A percentile compares a stretch with the other conserved stretches of the same genome.
phyloP scores from a whole-genome alignment of 805 yeast genomes.

The Barnettozyma californica region DNA sequence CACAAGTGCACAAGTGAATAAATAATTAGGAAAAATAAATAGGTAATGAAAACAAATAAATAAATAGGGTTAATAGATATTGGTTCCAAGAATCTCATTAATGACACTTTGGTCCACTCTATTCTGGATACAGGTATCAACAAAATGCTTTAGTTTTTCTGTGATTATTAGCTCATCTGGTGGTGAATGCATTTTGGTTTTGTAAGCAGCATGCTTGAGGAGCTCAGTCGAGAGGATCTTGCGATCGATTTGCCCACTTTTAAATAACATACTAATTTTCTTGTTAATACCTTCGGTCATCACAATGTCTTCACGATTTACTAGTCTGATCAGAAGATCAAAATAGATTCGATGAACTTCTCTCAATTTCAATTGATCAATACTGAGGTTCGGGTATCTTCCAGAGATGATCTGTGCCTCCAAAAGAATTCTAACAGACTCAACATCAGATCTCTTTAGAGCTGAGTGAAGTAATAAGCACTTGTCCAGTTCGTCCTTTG shows the following conservation, averaged over 20 bases:
- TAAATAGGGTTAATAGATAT: neutral
- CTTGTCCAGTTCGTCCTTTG: neutral
- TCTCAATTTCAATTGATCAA: neutral
- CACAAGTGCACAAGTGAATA: neutral
- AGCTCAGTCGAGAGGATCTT: constrained; percentile 6
- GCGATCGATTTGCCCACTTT: constrained; percentile 5
- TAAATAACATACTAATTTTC: neutral
- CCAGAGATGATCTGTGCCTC: constrained; percentile 1
- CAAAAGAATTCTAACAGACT: neutral
- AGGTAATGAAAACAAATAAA: constrained; percentile 5
- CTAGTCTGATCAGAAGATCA: neutral
- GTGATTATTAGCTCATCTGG: constrained; percentile 3
- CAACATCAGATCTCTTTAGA: neutral
- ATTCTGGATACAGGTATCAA: constrained; percentile 2
- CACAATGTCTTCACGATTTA: constrained; percentile 1
- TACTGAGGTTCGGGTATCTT: neutral
- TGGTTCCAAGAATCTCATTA: neutral
- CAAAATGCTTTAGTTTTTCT: constrained; percentile 8
- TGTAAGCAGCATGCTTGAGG: constrained; percentile 2
- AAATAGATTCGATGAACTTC: neutral
- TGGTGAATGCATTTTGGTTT: neutral
- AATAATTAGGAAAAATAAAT: constrained; percentile 4
- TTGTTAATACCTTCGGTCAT: constrained; percentile 6
- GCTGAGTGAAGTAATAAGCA: neutral
- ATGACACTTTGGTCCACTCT: constrained; percentile 3